Evolutionary conservation across 2,329 filamentous ascomycete species (phyloP).

Genomic region (Fusarium chlamydosporum): DNA sequence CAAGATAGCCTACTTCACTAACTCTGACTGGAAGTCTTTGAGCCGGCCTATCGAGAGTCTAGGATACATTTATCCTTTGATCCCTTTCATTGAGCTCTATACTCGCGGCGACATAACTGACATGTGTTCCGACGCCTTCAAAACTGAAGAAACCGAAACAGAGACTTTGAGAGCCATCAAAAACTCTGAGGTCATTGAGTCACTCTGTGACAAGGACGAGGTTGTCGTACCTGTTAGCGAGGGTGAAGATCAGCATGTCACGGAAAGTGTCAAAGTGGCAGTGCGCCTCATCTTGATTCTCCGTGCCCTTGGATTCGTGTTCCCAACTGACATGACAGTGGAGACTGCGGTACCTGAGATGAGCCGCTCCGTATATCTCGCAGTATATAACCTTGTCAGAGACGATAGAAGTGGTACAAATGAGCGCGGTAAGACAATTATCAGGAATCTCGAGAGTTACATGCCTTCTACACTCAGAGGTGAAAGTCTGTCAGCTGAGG

Average conservation of each 20-base stretch:
- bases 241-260: too few relatives aligned
- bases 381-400: background rate
- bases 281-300: background rate
- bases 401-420: rapidly evolving
- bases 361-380: conserved; percentile 1
- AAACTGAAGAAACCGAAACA: background rate
- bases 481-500: background rate
- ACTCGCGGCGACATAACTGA: background rate
- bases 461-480: rapidly evolving
- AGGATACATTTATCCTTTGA: conserved; percentile 6
- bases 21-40: conserved; percentile 1
- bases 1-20: conserved; percentile 12
- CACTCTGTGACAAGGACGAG: background rate
- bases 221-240: background rate
- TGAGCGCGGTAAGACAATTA: background rate
- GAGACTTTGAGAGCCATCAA: background rate
- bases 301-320: background rate
- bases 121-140: background rate
- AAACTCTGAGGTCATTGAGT: background rate
- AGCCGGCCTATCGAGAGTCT: conserved; percentile 10
- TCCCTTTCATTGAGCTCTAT: conserved; percentile 7
- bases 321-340: background rate
- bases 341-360: conserved; percentile 9
- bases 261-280: background rate
- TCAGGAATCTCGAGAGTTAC: background rate